Evolutionary conservation across 768 basidiomycete genomes (phyloP).

Genomic region (Dictyophora rubrovolvata): DNA sequence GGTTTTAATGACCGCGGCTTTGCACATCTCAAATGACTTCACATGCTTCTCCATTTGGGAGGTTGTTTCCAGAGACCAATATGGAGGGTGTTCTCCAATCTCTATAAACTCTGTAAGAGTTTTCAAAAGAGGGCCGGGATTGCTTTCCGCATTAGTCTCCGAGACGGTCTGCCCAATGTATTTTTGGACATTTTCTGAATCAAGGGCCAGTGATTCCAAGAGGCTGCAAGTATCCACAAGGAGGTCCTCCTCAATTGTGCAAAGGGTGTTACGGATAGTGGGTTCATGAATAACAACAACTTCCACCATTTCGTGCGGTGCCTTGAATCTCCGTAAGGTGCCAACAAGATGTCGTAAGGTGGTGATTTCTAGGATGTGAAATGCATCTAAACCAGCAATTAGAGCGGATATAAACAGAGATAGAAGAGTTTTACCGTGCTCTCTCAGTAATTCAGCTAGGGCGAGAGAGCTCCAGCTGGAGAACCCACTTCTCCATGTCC

Average conservation of each 20-base stretch:
- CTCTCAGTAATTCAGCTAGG: constrained; percentile 9
- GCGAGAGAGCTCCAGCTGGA: constrained; percentile 9
- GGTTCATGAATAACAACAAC: not conserved
- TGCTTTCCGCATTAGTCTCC: constrained; percentile 31
- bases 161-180: constrained; percentile 60
- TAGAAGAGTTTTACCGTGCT: not conserved
- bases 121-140: constrained; percentile 46
- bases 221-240: constrained; percentile 67
- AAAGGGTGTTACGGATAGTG: constrained; percentile 10
- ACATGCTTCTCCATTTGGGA: not conserved
- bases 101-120: constrained; percentile 69
- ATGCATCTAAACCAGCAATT: not conserved
- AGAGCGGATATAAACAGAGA: not conserved
- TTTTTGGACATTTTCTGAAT: constrained; percentile 66
- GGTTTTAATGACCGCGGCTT: constrained; percentile 76
- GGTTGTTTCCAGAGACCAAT: constrained; percentile 51
- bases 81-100: constrained; percentile 51
- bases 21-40: constrained; percentile 70
- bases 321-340: constrained; percentile 11
- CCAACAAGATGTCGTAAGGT: constrained; percentile 3
- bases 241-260: constrained; percentile 49
- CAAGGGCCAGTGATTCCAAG: constrained; percentile 68
- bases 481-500: constrained; percentile 9
- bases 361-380: not conserved
- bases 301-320: constrained; percentile 27